Evolutionary conservation across 805 yeast species (phyloP).

Genomic region (Yamadazyma kitorensis): DNA sequence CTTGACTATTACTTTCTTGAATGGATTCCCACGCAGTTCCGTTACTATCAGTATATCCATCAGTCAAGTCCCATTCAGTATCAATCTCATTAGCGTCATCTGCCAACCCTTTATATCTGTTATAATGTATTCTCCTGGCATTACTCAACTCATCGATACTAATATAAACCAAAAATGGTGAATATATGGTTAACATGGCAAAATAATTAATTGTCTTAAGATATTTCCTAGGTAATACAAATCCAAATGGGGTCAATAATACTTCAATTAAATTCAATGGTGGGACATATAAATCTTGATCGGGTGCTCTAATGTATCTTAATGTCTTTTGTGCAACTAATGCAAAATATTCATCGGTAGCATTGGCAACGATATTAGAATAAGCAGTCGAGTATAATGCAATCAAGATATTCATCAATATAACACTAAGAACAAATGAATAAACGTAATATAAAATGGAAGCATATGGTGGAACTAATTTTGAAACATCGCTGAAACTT

Average conservation of each 20-base stretch:
- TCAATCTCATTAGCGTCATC: constrained; percentile 82
- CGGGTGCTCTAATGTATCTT: constrained; percentile 85
- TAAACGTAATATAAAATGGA: constrained; percentile 73
- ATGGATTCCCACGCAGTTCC: constrained; percentile 34
- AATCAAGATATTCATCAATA: constrained; percentile 76
- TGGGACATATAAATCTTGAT: constrained; percentile 78
- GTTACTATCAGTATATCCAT: constrained; percentile 55
- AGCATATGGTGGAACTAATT: constrained; percentile 84
- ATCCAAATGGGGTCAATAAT: constrained; percentile 25
- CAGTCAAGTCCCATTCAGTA: constrained; percentile 79
- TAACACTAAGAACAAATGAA: constrained; percentile 70
- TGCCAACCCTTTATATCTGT: constrained; percentile 56
- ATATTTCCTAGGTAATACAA: constrained; percentile 31
- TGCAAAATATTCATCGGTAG: constrained; percentile 82
- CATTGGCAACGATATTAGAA: constrained; percentile 74
- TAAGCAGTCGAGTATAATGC: constrained; percentile 86
- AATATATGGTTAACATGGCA: constrained; percentile 63
- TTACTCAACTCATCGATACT: constrained; percentile 61
- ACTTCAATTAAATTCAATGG: constrained; percentile 78
- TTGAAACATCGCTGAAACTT: constrained; percentile 63
- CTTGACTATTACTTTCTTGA: constrained; percentile 37
- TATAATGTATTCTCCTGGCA: constrained; percentile 71
- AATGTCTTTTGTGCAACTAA: constrained; percentile 81
- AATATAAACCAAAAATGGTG: constrained; percentile 62
- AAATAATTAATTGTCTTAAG: constrained; percentile 45